phyloP scores from a whole-genome alignment of 805 yeast genomes.

The Metschnikowia kunwiensis region DNA sequence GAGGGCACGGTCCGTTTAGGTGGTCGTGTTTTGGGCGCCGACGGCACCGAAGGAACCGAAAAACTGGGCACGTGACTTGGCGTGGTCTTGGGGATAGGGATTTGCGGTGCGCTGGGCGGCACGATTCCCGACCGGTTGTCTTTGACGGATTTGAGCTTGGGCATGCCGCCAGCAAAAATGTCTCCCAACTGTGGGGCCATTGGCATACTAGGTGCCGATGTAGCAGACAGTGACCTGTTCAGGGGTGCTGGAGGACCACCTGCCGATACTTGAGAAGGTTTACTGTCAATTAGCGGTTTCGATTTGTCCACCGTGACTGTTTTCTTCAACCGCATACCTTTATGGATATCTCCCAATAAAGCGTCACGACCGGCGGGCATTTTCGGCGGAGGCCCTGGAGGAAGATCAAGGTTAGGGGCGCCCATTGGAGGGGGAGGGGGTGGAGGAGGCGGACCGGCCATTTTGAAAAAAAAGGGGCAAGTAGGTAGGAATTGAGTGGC shows the following conservation, averaged over 20 bases:
- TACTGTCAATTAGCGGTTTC: slow-evolving; percentile 54
- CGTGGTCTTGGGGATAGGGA: slow-evolving; percentile 22
- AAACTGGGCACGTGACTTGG: slow-evolving; percentile 4
- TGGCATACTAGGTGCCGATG: slow-evolving; percentile 22
- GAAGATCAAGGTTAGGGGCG: slow-evolving; percentile 19
- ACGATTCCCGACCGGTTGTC: slow-evolving; percentile 38
- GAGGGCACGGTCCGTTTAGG: slow-evolving; percentile 12
- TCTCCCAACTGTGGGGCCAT: slow-evolving; percentile 56
- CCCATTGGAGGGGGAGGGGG: slow-evolving; percentile 28
- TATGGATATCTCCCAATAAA: slow-evolving; percentile 77
- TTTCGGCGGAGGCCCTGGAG: slow-evolving; percentile 22
- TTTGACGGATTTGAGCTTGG: slow-evolving; percentile 51
- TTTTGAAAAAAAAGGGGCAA: no score
- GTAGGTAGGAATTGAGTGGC: no score
- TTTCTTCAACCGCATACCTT: slow-evolving; percentile 44
- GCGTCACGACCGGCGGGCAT: slow-evolving; percentile 37
- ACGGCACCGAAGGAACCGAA: slow-evolving; percentile 14
- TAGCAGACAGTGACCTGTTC: slow-evolving; percentile 1
- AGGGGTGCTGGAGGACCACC: slow-evolving; percentile 18
- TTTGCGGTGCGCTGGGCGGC: slow-evolving; percentile 38
- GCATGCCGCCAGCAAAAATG: slow-evolving; percentile 76
- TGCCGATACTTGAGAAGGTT: slow-evolving; percentile 7
- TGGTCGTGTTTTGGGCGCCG: slow-evolving; percentile 14
- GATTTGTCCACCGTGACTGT: slow-evolving; percentile 45
- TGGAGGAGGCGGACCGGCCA: slow-evolving; percentile 38